Evolutionary conservation across 805 yeast species (phyloP), one percentile per base, ranked within the genome.

Genomic region (Lachancea lanzarotensis): DNA sequence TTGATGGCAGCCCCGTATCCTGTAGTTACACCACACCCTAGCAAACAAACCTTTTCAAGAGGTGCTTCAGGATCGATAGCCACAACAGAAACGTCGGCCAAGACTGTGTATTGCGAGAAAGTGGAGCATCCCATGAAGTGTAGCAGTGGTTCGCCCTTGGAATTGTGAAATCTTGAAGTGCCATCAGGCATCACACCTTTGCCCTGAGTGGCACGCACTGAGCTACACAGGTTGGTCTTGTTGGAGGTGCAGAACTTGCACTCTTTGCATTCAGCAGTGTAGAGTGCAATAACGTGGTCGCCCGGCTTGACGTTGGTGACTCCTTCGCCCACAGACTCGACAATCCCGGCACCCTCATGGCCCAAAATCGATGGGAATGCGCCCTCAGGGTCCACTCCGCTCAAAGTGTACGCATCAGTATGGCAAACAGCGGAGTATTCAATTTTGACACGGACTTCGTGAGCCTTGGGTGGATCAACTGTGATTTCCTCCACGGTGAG

Each of bases 41-140:
- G 78, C 66, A 95, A 71, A 73, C 98, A 89, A 33, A 90, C 84
- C 62, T 83, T 79, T 62, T 87, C 95, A 65, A 81, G 74, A 50
- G 87, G 84, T 48, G 96, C 97, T 53, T 78, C 68, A 47, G 83
- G 82, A 66, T 88, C 81, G 53, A 93, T 87, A 15, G 95, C 93
- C 47, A 90, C 98, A 38, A 93, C 87, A 11, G 97, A 89, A 47
- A 93, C 93, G 66, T 93, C 98, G 35, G 98, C 96, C 36, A 93
- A 95, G 46, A 93, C 99, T 12, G 99, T 91, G 68, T 93, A 93
- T 72, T 93, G 95, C 32, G 96, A 81, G 69, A 93, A 93, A 25
- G 97, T 85, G 30, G 98, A 91, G 68, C 96, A 86, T 40, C 99
- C 99, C 99, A 93, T 93, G 68, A 87, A 93, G 69, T 93, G 98